Evolutionary conservation across 805 yeast species (phyloP).

Genomic region (Pichia nanzhaoensis): DNA sequence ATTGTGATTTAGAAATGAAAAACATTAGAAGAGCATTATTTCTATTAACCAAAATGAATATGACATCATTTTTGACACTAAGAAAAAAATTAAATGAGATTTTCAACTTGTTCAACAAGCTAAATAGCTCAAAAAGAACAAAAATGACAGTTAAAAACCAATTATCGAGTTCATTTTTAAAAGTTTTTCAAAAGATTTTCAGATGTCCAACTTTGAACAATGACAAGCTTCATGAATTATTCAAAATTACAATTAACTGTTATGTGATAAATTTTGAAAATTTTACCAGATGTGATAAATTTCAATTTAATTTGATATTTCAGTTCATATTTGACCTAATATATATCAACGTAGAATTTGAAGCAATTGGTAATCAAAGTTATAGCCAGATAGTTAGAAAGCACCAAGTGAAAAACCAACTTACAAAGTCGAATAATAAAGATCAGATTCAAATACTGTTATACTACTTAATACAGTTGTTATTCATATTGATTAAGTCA

Average conservation of each 20-base stretch:
- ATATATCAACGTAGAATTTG: background rate
- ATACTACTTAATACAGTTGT: constrained; percentile 11
- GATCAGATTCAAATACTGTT: constrained; percentile 4
- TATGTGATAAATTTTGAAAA: constrained; percentile 10
- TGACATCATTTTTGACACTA: background rate
- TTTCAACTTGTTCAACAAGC: background rate
- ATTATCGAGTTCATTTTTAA: constrained; percentile 4
- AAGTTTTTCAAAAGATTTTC: background rate
- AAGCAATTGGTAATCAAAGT: background rate
- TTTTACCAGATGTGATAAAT: constrained; percentile 6
- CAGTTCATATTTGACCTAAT: constrained; percentile 12
- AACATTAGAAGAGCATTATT: no score
- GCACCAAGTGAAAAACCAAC: constrained; percentile 9
- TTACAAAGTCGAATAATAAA: constrained; percentile 1
- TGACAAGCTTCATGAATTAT: constrained; percentile 8
- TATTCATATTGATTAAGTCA: constrained; percentile 7
- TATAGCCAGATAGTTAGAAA: constrained; percentile 3
- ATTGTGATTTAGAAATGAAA: no score
- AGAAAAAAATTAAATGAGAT: background rate
- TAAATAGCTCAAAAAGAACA: background rate
- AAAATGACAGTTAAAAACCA: background rate
- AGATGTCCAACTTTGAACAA: constrained; percentile 1
- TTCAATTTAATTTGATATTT: constrained; percentile 6
- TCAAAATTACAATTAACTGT: constrained; percentile 12
- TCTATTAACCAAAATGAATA: background rate